These are phyloP conservation scores for Lachancea sp. DNA, from an alignment of 805 yeast species.

Conservation along the genomic window DNA sequence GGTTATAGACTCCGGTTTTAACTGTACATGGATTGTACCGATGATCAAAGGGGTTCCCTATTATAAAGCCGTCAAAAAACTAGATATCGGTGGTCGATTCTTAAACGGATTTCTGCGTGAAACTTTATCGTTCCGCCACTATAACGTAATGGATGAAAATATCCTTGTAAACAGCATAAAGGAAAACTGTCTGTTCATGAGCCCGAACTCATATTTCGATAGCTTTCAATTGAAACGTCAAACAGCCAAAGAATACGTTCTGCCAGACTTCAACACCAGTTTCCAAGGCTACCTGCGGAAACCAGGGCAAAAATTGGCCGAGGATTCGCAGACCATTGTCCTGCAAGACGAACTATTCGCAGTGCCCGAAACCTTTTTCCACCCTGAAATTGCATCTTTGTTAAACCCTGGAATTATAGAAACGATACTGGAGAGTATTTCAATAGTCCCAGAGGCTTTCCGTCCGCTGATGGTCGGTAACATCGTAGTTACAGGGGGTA, in stretches of 20 bases:
- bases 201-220: conserved; percentile 44
- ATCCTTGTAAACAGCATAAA: conserved; percentile 78
- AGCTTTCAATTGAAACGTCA: conserved; percentile 27
- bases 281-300: conserved; percentile 63
- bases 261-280: conserved; percentile 83
- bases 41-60: conserved; percentile 70
- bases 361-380: conserved; percentile 79
- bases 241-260: conserved; percentile 57
- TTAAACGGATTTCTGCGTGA: conserved; percentile 80
- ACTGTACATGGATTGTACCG: conserved; percentile 82
- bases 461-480: conserved; percentile 75
- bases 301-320: conserved; percentile 31
- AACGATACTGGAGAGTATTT: conserved; percentile 60
- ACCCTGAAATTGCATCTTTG: conserved; percentile 75
- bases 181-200: conserved; percentile 43
- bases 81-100: conserved; percentile 83
- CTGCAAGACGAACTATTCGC: conserved; percentile 82
- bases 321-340: conserved; percentile 57
- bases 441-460: conserved; percentile 63
- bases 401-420: conserved; percentile 74
- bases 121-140: conserved; percentile 81
- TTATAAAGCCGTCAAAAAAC: conserved; percentile 68
- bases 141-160: conserved; percentile 89
- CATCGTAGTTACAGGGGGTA: conserved; percentile 78
- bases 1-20: conserved; percentile 84